phyloP scores from a whole-genome alignment of 345 rosid species.

The Bruguiera gymnorhiza region DNA sequence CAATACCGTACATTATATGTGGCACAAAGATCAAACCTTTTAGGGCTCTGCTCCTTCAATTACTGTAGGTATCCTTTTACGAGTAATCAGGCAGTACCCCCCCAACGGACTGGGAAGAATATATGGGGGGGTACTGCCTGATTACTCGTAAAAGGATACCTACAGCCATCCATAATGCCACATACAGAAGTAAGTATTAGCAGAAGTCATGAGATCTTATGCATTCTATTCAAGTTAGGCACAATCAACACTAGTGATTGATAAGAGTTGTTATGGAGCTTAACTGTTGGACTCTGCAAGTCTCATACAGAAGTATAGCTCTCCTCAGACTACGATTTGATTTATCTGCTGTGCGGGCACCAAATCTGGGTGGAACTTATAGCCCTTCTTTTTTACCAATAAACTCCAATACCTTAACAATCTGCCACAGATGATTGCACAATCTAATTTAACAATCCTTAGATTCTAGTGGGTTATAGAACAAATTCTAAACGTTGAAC shows the following conservation, averaged over 20 bases:
- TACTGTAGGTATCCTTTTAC: too few relatives aligned
- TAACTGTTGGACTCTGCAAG: slow-evolving; percentile 86
- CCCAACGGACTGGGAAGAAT: too few relatives aligned
- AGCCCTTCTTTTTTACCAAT: slow-evolving; percentile 83
- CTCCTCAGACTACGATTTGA: slow-evolving; percentile 82
- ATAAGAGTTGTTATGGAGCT: slow-evolving; percentile 9
- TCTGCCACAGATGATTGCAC: slow-evolving; percentile 38
- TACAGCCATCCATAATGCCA: slow-evolving; percentile 20
- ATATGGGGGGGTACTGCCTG: slow-evolving; percentile 81
- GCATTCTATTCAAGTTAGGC: slow-evolving; percentile 4
- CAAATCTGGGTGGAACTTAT: slow-evolving; percentile 77
- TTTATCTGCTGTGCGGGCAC: slow-evolving; percentile 74
- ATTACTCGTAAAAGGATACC: slow-evolving; percentile 69
- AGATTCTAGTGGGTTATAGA: too few relatives aligned
- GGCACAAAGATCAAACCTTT: slow-evolving; percentile 38
- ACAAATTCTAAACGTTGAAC: too few relatives aligned
- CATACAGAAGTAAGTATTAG: neutral
- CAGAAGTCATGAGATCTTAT: slow-evolving; percentile 2
- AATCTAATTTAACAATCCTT: too few relatives aligned
- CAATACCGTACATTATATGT: slow-evolving; percentile 4
- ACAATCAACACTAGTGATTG: neutral
- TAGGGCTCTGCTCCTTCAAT: slow-evolving; percentile 97
- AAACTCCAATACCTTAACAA: slow-evolving; percentile 70
- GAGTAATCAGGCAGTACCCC: too few relatives aligned
- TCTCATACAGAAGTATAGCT: slow-evolving; percentile 80